Evolutionary conservation across 805 yeast species (phyloP).

Genomic region (Saccharomycopsis selenospora): DNA sequence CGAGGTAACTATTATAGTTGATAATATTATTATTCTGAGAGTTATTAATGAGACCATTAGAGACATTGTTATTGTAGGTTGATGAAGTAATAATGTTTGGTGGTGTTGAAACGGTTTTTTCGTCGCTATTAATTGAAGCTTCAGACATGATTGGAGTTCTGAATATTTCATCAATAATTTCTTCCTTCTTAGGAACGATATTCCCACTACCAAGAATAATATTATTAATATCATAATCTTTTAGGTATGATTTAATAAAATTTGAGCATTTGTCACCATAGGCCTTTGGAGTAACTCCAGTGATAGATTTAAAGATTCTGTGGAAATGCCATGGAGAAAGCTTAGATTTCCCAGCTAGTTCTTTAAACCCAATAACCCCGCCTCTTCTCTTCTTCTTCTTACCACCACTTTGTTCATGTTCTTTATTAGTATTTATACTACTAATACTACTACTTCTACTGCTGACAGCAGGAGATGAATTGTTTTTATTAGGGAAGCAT

Average conservation of each 20-base stretch:
- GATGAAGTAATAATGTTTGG: background rate
- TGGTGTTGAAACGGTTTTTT: background rate
- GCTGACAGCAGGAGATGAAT: constrained; percentile 3
- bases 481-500: constrained; percentile 13
- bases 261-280: constrained; percentile 81
- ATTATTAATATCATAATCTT: too few relatives aligned
- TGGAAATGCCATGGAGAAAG: constrained; percentile 92
- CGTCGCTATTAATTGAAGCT: background rate
- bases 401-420: constrained; percentile 6
- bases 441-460: too few relatives aligned
- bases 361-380: constrained; percentile 77
- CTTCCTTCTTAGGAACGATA: too few relatives aligned
- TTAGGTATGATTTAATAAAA: constrained; percentile 24
- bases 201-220: too few relatives aligned
- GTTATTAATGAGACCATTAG: background rate
- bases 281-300: constrained; percentile 82
- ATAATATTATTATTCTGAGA: too few relatives aligned
- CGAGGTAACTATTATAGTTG: too few relatives aligned
- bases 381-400: constrained; percentile 57
- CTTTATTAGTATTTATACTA: too few relatives aligned
- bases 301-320: constrained; percentile 77
- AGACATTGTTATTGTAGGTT: background rate
- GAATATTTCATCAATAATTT: too few relatives aligned
- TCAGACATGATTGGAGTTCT: background rate
- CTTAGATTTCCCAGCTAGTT: constrained; percentile 76